Percentiles rank a stretch among this genome's conserved stretches.
Evolutionary conservation across 345 rosid genomes (phyloP).

Genomic region (Eucalyptus virginea): DNA sequence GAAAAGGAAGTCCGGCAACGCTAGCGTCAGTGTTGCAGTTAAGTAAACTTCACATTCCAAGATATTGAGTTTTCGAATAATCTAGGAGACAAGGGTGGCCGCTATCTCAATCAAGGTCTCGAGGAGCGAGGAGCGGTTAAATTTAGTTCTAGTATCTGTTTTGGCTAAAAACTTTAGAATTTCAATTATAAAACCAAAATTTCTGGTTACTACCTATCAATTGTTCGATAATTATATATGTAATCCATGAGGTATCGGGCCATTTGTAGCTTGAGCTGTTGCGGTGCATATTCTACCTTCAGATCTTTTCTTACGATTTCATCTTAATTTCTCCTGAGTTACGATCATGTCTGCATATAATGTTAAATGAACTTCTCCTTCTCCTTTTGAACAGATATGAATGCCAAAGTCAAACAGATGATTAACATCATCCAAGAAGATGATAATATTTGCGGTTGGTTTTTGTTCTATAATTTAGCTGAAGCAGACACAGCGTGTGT

Average conservation of each 20-base stretch:
- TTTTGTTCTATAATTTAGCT: slow-evolving; percentile 5
- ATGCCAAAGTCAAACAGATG: slow-evolving; percentile 76
- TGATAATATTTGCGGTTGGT: slow-evolving; percentile 1
- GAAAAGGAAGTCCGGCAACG: no score
- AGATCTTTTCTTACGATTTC: not conserved
- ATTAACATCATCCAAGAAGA: slow-evolving; percentile 89
- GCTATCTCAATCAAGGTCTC: no score
- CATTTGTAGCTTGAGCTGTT: not conserved
- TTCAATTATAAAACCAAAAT: no score
- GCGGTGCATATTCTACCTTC: not conserved
- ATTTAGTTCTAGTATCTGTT: no score
- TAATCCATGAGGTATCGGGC: not conserved
- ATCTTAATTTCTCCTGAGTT: not conserved
- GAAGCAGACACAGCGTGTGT: slow-evolving; percentile 30
- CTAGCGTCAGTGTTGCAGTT: no score
- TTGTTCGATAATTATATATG: no score
- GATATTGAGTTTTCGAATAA: no score
- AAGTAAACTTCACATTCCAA: no score
- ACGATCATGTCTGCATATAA: not conserved
- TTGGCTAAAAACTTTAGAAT: no score
- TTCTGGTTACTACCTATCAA: not conserved
- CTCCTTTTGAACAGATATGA: slow-evolving; percentile 57
- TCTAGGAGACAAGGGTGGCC: no score
- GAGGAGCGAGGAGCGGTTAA: no score
- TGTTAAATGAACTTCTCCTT: not conserved